Conservation (phyloP, 208 protist species). For the Trypanosoma mega region DNA sequence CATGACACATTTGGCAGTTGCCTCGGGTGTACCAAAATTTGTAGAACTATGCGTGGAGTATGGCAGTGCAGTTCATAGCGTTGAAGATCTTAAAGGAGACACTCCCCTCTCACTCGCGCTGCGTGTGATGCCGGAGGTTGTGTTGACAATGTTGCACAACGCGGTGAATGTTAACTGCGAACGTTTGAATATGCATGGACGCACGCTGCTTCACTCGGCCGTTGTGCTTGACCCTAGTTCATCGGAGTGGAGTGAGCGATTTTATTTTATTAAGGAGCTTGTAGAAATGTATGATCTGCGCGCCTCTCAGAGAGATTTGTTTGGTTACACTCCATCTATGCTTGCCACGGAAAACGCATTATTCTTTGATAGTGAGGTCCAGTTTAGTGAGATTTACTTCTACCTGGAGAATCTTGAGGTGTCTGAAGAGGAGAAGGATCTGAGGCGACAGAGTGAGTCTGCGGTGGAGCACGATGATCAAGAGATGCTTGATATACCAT, state of each 20-base stretch:
- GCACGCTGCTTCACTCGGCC: slow-evolving; percentile 37
- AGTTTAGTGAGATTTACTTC: slow-evolving; percentile 10
- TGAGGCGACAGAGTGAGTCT: not conserved
- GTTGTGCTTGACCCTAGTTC: slow-evolving; percentile 29
- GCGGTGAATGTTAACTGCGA: slow-evolving; percentile 14
- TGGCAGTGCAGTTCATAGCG: slow-evolving; percentile 33
- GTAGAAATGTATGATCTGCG: slow-evolving; percentile 18
- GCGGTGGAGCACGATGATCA: too few species aligned
- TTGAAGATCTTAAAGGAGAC: slow-evolving; percentile 40
- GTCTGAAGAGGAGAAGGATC: not conserved
- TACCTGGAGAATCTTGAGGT: slow-evolving; percentile 24
- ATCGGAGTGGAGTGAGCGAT: slow-evolving; percentile 30
- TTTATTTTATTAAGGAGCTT: slow-evolving; percentile 30
- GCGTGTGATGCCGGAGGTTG: slow-evolving; percentile 17
- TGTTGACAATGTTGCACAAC: slow-evolving; percentile 6
- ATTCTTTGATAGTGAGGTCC: slow-evolving; percentile 22
- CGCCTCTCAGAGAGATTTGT: slow-evolving; percentile 26
- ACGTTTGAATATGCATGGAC: slow-evolving; percentile 10
- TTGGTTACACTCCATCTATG: slow-evolving; percentile 38
- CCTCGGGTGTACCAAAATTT: slow-evolving; percentile 16
- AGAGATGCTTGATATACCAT: too few species aligned
- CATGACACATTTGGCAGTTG: slow-evolving; percentile 42
- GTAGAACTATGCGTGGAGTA: slow-evolving; percentile 31
- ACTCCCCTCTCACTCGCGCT: slow-evolving; percentile 44
- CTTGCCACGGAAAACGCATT: slow-evolving; percentile 31